Evolutionary conservation across 2,329 filamentous ascomycete genomes (phyloP).

Genomic region (Sporothrix humicola): DNA sequence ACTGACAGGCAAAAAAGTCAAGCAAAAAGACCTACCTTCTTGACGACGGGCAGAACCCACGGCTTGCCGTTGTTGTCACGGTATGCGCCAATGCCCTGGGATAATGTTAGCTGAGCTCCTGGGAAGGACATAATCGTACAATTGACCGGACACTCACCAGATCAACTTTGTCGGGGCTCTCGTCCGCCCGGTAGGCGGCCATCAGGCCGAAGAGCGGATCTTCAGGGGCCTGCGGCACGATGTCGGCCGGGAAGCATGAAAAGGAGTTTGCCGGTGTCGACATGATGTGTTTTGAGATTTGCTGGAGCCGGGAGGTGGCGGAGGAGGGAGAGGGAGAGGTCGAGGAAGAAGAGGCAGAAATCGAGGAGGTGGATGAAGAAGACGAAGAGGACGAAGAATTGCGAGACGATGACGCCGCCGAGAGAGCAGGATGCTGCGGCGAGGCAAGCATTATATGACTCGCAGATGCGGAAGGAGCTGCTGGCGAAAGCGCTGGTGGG

Average conservation of each 20-base stretch:
- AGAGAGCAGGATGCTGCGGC: conserved; percentile 23
- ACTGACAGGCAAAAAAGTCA: neutral
- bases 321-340: conserved; percentile 26
- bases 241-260: conserved; percentile 75
- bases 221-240: conserved; percentile 88
- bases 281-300: conserved; percentile 76
- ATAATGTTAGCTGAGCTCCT: conserved; percentile 1
- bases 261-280: conserved; percentile 49
- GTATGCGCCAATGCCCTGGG: conserved; percentile 83
- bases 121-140: neutral
- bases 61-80: conserved; percentile 94
- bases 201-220: conserved; percentile 94
- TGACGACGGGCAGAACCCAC: conserved; percentile 95
- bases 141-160: conserved; percentile 64
- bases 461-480: conserved; percentile 30
- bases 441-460: conserved; percentile 22
- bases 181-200: conserved; percentile 83
- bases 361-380: neutral
- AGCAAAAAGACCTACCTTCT: conserved; percentile 70
- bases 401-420: conserved; percentile 28
- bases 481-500: conserved; percentile 32
- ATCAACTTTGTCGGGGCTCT: conserved; percentile 82
- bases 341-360: conserved; percentile 31
- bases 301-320: conserved; percentile 58
- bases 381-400: conserved; percentile 17